phyloP scores from a whole-genome alignment of 495 filamentous ascomycete species.

The Trichoderma erinaceum region DNA sequence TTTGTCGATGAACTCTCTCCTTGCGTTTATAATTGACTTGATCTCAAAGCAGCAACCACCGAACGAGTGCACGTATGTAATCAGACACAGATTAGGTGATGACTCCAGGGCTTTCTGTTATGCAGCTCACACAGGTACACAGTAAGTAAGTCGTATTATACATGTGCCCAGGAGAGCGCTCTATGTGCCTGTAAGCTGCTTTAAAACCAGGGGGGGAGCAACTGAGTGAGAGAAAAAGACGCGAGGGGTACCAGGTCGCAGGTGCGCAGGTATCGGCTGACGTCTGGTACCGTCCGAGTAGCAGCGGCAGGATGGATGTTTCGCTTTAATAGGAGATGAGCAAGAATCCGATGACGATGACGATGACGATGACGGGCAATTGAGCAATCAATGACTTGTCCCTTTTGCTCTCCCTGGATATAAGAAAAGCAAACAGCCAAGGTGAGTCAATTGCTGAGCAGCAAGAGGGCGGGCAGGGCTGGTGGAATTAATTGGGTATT shows the following conservation, averaged over 20 bases:
- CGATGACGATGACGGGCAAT: not conserved
- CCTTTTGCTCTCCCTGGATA: too few relatives aligned
- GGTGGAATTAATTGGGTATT: too few relatives aligned
- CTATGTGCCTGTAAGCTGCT: too few relatives aligned
- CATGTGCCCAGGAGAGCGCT: too few relatives aligned
- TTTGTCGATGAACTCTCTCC: not conserved
- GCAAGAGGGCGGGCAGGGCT: too few relatives aligned
- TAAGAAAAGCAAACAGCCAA: not conserved
- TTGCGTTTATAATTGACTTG: too few relatives aligned
- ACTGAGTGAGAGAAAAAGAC: constrained; percentile 1
- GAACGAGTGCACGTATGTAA: too few relatives aligned
- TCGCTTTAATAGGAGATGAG: not conserved
- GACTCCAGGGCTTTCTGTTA: too few relatives aligned
- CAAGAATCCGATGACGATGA: not conserved
- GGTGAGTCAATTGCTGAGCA: not conserved
- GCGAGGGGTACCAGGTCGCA: constrained; percentile 9
- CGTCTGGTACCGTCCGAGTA: not conserved
- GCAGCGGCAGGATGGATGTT: too few relatives aligned
- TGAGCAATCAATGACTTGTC: not conserved
- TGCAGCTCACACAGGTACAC: not conserved
- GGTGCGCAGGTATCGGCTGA: constrained; percentile 5
- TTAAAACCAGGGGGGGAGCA: not conserved
- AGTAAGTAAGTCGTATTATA: not conserved
- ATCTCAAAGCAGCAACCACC: too few relatives aligned
- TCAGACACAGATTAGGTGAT: too few relatives aligned